These are phyloP conservation scores for Daldinia bambusicola DNA, from an alignment of 495 filamentous ascomycete genomes.

Conservation along the genomic window DNA sequence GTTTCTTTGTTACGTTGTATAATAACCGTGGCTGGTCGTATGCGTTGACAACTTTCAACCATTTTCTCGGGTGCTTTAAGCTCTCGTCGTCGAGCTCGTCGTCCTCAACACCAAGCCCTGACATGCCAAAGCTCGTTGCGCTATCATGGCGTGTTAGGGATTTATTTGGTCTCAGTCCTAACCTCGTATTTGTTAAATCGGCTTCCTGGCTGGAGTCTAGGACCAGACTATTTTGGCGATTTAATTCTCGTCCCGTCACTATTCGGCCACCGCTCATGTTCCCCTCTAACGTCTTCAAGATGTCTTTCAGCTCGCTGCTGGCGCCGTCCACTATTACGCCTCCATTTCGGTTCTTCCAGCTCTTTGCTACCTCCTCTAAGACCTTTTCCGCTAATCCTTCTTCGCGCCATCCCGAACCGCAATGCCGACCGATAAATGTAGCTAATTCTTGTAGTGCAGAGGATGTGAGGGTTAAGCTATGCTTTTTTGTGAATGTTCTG, in stretches of 20 bases:
- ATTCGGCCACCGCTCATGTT: conserved; percentile 85
- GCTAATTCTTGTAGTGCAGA: conserved; percentile 85
- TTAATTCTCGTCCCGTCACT: conserved; percentile 58
- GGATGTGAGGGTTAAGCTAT: conserved; percentile 92
- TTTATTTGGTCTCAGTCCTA: conserved; percentile 56
- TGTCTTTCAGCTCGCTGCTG: conserved; percentile 78
- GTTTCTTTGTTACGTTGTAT: conserved; percentile 89
- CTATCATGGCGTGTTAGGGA: conserved; percentile 63
- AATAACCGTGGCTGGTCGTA: conserved; percentile 87
- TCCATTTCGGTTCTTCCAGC: conserved; percentile 85
- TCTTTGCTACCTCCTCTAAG: conserved; percentile 87
- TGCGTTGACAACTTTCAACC: conserved; percentile 80
- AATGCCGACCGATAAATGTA: conserved; percentile 89
- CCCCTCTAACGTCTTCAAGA: conserved; percentile 82
- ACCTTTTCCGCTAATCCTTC: conserved; percentile 92
- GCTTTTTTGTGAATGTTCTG: conserved; percentile 96
- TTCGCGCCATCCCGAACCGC: conserved; percentile 95
- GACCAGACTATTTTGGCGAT: conserved; percentile 68
- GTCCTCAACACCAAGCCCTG: conserved; percentile 68
- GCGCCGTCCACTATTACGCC: conserved; percentile 89
- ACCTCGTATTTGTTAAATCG: conserved; percentile 53
- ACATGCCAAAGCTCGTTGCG: conserved; percentile 71
- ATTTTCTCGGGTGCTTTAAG: conserved; percentile 71
- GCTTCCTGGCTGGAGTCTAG: conserved; percentile 52
- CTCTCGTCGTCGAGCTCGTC: conserved; percentile 68